Evolutionary conservation across 441 rosid genomes (phyloP).

Genomic region (Erodium moschatum): DNA sequence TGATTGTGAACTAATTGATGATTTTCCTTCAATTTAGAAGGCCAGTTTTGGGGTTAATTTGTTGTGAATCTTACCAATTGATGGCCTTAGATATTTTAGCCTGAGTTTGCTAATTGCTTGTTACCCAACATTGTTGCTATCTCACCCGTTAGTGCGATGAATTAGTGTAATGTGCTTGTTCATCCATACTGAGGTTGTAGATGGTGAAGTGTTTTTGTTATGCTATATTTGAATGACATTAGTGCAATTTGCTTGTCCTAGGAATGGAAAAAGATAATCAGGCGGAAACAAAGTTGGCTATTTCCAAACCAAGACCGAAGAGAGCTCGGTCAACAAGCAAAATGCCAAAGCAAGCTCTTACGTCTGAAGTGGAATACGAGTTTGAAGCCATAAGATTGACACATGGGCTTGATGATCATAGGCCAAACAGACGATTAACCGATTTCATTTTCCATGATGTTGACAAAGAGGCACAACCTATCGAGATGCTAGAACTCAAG

Average conservation of each 20-base stretch:
- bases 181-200: not conserved
- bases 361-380: constrained; percentile 22
- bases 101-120: not conserved
- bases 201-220: not conserved
- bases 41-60: not conserved
- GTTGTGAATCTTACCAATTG: not conserved
- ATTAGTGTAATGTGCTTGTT: not conserved
- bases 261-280: not conserved
- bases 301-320: constrained; percentile 1
- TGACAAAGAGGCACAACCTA: constrained; percentile 35
- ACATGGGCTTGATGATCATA: constrained; percentile 26
- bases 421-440: constrained; percentile 51
- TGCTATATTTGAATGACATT: not conserved
- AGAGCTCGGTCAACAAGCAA: constrained; percentile 16
- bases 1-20: constrained; percentile 1
- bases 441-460: constrained; percentile 53
- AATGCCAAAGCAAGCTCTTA: constrained; percentile 28
- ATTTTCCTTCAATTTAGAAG: not conserved
- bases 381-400: constrained; percentile 27
- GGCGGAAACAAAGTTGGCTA: not conserved
- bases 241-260: not conserved
- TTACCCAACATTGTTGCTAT: not conserved
- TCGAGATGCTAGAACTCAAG: constrained; percentile 61
- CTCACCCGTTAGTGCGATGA: too few relatives aligned
- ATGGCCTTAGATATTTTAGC: not conserved